Evolutionary conservation across 306 rosid species (phyloP).

Genomic region (Trifolium dubium): DNA sequence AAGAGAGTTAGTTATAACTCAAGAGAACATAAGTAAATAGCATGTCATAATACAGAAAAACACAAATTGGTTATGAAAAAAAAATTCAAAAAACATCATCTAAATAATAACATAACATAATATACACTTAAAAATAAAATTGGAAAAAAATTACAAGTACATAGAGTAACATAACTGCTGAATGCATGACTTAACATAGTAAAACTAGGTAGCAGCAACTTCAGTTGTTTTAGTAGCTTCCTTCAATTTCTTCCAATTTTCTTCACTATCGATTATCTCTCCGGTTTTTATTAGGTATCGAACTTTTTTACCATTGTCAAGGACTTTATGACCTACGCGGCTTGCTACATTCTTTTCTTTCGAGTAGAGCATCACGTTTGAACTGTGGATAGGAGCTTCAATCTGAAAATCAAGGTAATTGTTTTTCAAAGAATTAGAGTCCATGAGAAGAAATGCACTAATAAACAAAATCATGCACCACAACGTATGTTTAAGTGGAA

Average conservation of each 20-base stretch:
- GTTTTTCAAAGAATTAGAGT: slow-evolving; percentile 30
- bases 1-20: no score
- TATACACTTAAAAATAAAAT: slow-evolving; percentile 41
- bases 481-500: background rate
- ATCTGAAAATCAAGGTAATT: slow-evolving; percentile 53
- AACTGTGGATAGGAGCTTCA: slow-evolving; percentile 92
- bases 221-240: slow-evolving; percentile 67
- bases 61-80: no score
- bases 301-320: slow-evolving; percentile 81
- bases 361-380: slow-evolving; percentile 96
- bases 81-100: no score
- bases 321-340: slow-evolving; percentile 87
- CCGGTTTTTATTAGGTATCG: slow-evolving; percentile 94
- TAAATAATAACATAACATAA: slow-evolving; percentile 17
- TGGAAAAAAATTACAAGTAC: slow-evolving; percentile 31
- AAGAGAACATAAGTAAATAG: no score
- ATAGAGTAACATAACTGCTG: slow-evolving; percentile 48
- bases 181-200: slow-evolving; percentile 33
- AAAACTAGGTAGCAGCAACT: slow-evolving; percentile 63
- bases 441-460: background rate
- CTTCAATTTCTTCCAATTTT: slow-evolving; percentile 82
- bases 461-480: slow-evolving; percentile 11
- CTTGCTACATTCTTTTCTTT: slow-evolving; percentile 88
- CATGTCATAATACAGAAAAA: no score
- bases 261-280: slow-evolving; percentile 71